These are phyloP conservation scores for Gonium pectorale DNA, from an alignment of 139 green algal genomes.

Conservation along the genomic window DNA sequence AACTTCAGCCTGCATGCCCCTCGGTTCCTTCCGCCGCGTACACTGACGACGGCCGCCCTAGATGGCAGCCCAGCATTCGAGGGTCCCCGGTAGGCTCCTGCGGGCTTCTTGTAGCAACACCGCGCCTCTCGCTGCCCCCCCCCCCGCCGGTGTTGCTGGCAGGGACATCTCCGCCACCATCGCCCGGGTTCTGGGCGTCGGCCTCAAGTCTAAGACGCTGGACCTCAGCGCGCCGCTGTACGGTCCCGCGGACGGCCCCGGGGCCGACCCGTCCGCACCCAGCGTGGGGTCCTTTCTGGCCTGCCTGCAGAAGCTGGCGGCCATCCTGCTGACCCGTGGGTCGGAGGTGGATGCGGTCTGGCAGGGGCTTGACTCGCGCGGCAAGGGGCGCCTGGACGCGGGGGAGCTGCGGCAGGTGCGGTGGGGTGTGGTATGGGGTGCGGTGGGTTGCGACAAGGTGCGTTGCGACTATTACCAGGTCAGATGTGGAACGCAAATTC, in stretches of 20 bases:
- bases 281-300: conserved; percentile 11
- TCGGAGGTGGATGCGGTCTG: conserved; percentile 5
- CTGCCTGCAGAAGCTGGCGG: background rate
- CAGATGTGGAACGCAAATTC: background rate
- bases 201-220: background rate
- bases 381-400: conserved; percentile 39
- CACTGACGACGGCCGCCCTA: background rate
- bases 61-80: background rate
- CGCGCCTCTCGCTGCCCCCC: background rate
- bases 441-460: background rate
- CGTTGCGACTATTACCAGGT: no score
- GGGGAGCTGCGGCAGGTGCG: conserved; percentile 21
- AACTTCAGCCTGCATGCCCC: no score
- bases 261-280: background rate
- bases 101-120: no score
- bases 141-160: background rate
- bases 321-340: background rate
- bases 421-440: background rate
- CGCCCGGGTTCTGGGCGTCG: background rate
- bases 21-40: no score
- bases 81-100: background rate
- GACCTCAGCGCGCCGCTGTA: background rate
- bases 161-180: conserved; percentile 37
- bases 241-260: background rate
- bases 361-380: background rate